A percentile compares a stretch with the other conserved stretches of the same genome.
These are phyloP conservation scores for Xylaria sp. DNA, from an alignment of 2,329 filamentous ascomycete genomes.

Conservation along the genomic window DNA sequence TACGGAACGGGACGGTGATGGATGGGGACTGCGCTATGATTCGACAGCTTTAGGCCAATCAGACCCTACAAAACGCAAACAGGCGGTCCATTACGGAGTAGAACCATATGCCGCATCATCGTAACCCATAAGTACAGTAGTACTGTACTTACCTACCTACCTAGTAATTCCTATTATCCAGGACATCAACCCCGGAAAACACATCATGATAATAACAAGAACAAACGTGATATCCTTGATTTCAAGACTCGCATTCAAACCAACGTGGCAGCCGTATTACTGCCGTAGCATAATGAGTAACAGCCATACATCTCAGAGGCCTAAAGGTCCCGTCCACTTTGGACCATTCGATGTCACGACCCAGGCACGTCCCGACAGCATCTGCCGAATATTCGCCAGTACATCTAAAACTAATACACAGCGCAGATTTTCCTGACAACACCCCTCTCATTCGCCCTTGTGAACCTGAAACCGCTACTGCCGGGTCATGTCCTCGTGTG, in stretches of 20 bases:
- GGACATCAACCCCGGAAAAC: conserved; percentile 1
- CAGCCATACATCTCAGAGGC: conserved; percentile 3
- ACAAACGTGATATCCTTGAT: conserved; percentile 2
- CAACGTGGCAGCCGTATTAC: conserved; percentile 2
- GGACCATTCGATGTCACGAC: conserved; percentile 80
- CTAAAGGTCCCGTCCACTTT: conserved; percentile 66
- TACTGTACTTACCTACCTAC: background rate
- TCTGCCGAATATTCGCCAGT: background rate
- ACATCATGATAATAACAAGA: conserved; percentile 27
- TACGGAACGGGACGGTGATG: background rate
- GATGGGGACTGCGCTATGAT: background rate
- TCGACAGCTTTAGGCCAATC: conserved; percentile 16
- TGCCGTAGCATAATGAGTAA: conserved; percentile 24
- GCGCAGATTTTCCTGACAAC: conserved; percentile 87
- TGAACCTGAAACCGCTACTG: conserved; percentile 94
- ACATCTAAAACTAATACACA: conserved; percentile 16
- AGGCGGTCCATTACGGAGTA: background rate
- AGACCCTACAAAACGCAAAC: conserved; percentile 9
- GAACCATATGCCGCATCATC: conserved; percentile 3
- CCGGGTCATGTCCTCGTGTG: conserved; percentile 94
- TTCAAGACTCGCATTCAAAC: conserved; percentile 14
- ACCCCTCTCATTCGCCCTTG: conserved; percentile 82
- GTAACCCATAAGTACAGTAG: background rate
- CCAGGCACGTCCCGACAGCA: conserved; percentile 63
- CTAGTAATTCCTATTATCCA: background rate